Percentiles rank a stretch among this genome's conserved stretches.
Conservation (phyloP, 352 stramenopile genomes). For the Albugo laibachii region DNA sequence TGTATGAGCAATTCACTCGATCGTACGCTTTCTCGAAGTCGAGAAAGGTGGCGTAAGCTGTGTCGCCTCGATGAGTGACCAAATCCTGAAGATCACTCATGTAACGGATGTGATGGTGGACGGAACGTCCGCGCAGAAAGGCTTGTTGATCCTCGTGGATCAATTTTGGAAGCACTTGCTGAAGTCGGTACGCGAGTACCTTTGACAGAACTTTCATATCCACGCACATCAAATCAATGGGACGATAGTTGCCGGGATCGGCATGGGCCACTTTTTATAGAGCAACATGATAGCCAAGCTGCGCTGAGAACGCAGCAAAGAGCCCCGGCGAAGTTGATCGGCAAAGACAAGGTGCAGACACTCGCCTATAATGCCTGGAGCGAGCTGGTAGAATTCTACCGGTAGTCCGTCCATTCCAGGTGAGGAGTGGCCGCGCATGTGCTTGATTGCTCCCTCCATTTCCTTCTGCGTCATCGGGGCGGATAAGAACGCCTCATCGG, state of each 20-base stretch:
- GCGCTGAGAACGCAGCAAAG: slow-evolving; percentile 6
- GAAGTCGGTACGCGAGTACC: slow-evolving; percentile 1
- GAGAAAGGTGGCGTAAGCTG: no score
- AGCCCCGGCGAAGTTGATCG: slow-evolving; percentile 4
- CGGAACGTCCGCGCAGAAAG: background rate
- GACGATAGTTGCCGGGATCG: slow-evolving; percentile 4
- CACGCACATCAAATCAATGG: slow-evolving; percentile 12
- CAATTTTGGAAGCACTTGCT: background rate
- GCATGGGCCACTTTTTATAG: slow-evolving; percentile 4
- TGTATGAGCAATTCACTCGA: no score
- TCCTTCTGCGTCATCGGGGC: no score
- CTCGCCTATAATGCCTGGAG: slow-evolving; percentile 6
- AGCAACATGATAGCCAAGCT: slow-evolving; percentile 7
- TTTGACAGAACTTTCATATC: slow-evolving; percentile 8
- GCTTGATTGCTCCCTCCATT: no score
- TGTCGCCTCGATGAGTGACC: background rate
- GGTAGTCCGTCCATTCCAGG: slow-evolving; percentile 4
- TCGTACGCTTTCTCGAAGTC: no score
- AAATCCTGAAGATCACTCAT: slow-evolving; percentile 8
- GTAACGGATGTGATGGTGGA: slow-evolving; percentile 7
- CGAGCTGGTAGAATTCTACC: slow-evolving; percentile 9
- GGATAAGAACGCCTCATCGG: no score
- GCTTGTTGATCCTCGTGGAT: slow-evolving; percentile 5
- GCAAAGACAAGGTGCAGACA: slow-evolving; percentile 8
- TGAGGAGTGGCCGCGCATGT: no score